Evolutionary conservation across 2,329 filamentous ascomycete genomes (phyloP).

Genomic region (Acephala macrosclerotiorum): DNA sequence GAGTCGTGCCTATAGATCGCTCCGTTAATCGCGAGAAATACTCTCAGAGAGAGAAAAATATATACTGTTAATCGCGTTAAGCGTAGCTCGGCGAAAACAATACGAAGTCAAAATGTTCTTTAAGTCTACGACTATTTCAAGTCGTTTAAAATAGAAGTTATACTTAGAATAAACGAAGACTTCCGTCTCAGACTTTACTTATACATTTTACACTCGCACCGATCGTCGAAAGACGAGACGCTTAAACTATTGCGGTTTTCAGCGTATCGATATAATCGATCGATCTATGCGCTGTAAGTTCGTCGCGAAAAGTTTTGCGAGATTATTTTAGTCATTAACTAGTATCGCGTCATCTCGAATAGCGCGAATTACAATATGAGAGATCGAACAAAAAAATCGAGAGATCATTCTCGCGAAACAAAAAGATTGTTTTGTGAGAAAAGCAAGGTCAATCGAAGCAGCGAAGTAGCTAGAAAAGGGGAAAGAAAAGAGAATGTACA

Average conservation of each 20-base stretch:
- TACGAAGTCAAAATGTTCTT: slow-evolving; percentile 36
- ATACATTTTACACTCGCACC: slow-evolving; percentile 19
- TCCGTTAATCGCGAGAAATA: slow-evolving; percentile 19
- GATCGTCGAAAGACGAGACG: slow-evolving; percentile 32
- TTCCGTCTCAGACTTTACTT: slow-evolving; percentile 33
- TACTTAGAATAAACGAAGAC: slow-evolving; percentile 32
- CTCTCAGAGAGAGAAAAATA: slow-evolving; percentile 18
- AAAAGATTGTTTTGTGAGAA: slow-evolving; percentile 30
- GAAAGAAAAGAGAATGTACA: slow-evolving; percentile 10
- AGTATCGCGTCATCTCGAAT: slow-evolving; percentile 32
- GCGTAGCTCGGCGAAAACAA: slow-evolving; percentile 34
- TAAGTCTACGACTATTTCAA: slow-evolving; percentile 31
- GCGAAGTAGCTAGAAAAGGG: slow-evolving; percentile 27
- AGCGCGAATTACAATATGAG: slow-evolving; percentile 29
- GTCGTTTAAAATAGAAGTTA: slow-evolving; percentile 31
- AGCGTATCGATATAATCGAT: slow-evolving; percentile 33
- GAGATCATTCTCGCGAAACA: slow-evolving; percentile 33
- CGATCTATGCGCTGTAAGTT: slow-evolving; percentile 24
- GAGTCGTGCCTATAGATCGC: slow-evolving; percentile 25
- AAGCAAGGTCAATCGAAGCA: not conserved
- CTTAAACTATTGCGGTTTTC: slow-evolving; percentile 34
- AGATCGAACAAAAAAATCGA: slow-evolving; percentile 36
- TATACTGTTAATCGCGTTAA: slow-evolving; percentile 35
- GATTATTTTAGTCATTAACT: slow-evolving; percentile 30
- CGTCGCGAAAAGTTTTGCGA: slow-evolving; percentile 33